These are phyloP conservation scores for Paraglomus brasilianum DNA, from an alignment of 192 early-diverging fungal genomes.

Conservation along the genomic window DNA sequence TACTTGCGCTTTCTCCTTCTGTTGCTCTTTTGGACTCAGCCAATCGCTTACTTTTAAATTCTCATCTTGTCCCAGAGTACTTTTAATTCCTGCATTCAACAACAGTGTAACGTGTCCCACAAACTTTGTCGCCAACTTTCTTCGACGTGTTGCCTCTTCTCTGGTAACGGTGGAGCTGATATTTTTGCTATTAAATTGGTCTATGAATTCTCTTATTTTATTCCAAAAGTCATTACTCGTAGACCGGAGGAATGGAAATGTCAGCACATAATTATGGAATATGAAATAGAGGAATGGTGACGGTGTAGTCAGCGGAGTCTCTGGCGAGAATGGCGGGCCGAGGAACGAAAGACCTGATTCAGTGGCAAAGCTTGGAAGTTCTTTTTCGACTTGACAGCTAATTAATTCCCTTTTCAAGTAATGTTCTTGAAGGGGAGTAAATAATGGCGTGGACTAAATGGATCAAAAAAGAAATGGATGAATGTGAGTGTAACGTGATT, in stretches of 20 bases:
- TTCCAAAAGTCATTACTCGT: slow-evolving; percentile 44
- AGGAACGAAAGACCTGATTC: not conserved
- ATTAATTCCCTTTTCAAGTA: slow-evolving; percentile 57
- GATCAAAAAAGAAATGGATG: too few species aligned
- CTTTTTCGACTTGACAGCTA: slow-evolving; percentile 45
- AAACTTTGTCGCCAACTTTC: slow-evolving; percentile 37
- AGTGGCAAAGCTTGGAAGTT: slow-evolving; percentile 33
- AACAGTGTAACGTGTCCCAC: slow-evolving; percentile 35
- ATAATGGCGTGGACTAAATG: too few species aligned
- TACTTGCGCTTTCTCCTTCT: too few species aligned
- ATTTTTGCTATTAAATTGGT: slow-evolving; percentile 46
- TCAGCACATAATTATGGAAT: slow-evolving; percentile 43
- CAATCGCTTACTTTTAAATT: slow-evolving; percentile 1
- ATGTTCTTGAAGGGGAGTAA: slow-evolving; percentile 42
- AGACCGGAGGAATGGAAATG: slow-evolving; percentile 52
- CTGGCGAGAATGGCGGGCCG: not conserved
- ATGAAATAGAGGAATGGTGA: slow-evolving; percentile 48
- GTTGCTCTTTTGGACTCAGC: too few species aligned
- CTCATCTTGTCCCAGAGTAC: slow-evolving; percentile 32
- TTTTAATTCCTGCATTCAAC: slow-evolving; percentile 36
- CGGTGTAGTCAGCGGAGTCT: not conserved
- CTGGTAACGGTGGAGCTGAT: slow-evolving; percentile 32
- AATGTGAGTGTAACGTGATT: too few species aligned
- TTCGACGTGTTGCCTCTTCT: slow-evolving; percentile 29
- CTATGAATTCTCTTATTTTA: slow-evolving; percentile 47